Evolutionary conservation across 192 early-diverging fungal genomes (phyloP).

Genomic region (Rhizophagus prolifer): DNA sequence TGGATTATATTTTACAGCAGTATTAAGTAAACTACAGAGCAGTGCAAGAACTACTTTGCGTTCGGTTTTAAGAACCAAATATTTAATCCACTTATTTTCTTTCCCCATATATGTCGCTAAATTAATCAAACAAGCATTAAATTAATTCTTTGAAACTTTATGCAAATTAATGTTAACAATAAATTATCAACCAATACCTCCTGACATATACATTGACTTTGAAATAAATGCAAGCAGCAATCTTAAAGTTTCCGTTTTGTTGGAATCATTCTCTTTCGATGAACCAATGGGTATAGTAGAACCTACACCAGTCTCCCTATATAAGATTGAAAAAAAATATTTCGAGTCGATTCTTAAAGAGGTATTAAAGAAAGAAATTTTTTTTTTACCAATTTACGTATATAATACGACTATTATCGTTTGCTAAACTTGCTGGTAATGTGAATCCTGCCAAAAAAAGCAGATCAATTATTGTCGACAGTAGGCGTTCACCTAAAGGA

Average conservation of each 20-base stretch:
- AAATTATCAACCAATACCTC: constrained; percentile 14
- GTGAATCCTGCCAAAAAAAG: constrained; percentile 73
- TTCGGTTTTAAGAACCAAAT: constrained; percentile 55
- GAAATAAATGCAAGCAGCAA: constrained; percentile 79
- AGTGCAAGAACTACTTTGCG: constrained; percentile 73
- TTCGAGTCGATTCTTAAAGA: too few relatives aligned
- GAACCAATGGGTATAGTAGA: constrained; percentile 67
- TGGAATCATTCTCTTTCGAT: constrained; percentile 65
- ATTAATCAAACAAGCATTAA: neutral
- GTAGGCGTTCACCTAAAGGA: constrained; percentile 54
- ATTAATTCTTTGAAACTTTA: neutral
- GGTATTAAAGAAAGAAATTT: too few relatives aligned
- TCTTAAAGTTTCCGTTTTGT: constrained; percentile 77
- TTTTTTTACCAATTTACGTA: constrained; percentile 64
- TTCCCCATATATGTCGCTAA: constrained; percentile 47
- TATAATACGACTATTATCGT: constrained; percentile 44
- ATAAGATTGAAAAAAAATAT: neutral
- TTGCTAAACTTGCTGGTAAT: constrained; percentile 52
- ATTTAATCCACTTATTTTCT: constrained; percentile 59
- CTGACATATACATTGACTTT: constrained; percentile 73
- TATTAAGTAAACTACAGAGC: constrained; percentile 87
- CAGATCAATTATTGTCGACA: constrained; percentile 51
- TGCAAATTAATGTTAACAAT: neutral
- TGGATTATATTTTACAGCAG: constrained; percentile 76
- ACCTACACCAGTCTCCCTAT: constrained; percentile 70